Evolutionary conservation across 176 grass and related monocot genomes (phyloP).

Genomic region (Triticum urartu): DNA sequence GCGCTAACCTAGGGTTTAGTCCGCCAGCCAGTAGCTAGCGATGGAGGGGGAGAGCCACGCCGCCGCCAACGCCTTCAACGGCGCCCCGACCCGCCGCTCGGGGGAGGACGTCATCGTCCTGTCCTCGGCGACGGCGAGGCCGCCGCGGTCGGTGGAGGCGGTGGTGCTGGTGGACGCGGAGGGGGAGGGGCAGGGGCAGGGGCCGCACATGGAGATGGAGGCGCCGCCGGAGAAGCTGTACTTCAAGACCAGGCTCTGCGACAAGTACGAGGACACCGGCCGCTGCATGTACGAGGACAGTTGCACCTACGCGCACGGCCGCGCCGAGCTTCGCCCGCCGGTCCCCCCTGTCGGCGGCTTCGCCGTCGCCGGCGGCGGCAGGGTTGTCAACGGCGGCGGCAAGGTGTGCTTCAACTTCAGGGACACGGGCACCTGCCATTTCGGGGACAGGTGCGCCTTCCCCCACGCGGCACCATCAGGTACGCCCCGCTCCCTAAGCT

Average conservation of each 20-base stretch:
- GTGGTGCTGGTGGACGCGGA: neutral
- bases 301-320: conserved; percentile 62
- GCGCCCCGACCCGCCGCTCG: neutral
- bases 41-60: conserved; percentile 10
- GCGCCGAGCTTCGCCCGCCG: conserved; percentile 47
- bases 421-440: conserved; percentile 40
- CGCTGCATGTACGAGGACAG: conserved; percentile 32
- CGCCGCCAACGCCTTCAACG: neutral
- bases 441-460: conserved; percentile 40
- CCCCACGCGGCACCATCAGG: conserved; percentile 4
- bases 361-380: neutral
- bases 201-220: neutral
- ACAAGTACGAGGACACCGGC: conserved; percentile 25
- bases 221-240: conserved; percentile 30
- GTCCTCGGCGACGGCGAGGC: neutral
- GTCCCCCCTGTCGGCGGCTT: neutral
- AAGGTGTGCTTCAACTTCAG: conserved; percentile 46
- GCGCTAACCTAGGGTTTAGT: conserved; percentile 10
- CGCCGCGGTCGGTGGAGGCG: neutral
- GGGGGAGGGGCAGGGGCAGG: neutral
- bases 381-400: neutral
- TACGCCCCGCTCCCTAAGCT: neutral
- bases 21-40: neutral
- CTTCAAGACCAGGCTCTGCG: conserved; percentile 61
- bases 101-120: conserved; percentile 44